Evolutionary conservation across 1,139 yeast genomes (phyloP).

Genomic region (Pichia kudriavzevii): DNA sequence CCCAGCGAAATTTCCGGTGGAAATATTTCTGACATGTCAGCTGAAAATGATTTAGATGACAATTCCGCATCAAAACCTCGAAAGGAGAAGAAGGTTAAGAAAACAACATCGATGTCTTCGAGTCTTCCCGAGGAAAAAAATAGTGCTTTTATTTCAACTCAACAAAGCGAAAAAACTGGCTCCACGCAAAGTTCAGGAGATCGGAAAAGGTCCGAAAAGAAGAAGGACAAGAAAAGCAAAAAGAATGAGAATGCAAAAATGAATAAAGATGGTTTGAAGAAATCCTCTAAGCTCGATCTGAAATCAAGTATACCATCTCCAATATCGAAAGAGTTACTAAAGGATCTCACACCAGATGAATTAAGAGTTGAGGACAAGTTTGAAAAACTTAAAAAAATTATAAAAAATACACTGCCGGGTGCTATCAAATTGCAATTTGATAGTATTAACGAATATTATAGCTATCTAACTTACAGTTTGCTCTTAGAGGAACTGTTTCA

Average conservation of each 20-base stretch:
- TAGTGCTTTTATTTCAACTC: no score
- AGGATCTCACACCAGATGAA: constrained; percentile 16
- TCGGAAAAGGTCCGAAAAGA: neutral
- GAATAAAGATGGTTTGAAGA: neutral
- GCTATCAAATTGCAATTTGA: constrained; percentile 42
- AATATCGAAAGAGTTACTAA: neutral
- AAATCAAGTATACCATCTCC: neutral
- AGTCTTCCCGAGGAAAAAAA: no score
- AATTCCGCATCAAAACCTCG: no score
- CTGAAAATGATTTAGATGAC: no score
- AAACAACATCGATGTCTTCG: no score
- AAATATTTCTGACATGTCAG: no score
- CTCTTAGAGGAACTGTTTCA: constrained; percentile 52
- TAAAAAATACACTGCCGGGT: constrained; percentile 18
- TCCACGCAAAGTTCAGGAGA: no score
- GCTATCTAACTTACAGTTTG: constrained; percentile 53
- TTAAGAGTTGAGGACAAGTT: constrained; percentile 14
- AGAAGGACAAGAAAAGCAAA: constrained; percentile 1
- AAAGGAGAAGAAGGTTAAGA: no score
- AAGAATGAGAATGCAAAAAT: neutral
- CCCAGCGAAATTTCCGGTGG: no score
- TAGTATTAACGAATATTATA: constrained; percentile 43
- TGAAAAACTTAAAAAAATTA: constrained; percentile 16
- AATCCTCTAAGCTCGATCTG: neutral
- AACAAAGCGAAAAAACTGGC: no score